Conservation (phyloP, 1,284 basidiomycete genomes). For the Heterobasidion annosum region DNA sequence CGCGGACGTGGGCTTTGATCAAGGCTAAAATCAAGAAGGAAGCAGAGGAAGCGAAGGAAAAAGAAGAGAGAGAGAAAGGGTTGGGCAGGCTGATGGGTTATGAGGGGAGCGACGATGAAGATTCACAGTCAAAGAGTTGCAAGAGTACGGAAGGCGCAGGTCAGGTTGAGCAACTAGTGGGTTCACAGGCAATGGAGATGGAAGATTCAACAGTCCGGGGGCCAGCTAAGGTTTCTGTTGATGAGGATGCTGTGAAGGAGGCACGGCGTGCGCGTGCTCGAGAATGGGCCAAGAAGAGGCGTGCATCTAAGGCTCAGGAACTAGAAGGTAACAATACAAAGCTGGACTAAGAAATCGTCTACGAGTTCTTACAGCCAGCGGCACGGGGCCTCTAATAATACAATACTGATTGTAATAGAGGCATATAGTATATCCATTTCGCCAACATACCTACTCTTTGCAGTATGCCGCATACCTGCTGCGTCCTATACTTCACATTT, state of each 20-base stretch:
- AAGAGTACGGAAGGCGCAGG: not conserved
- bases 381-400: too few species aligned
- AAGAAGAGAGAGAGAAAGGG: slow-evolving; percentile 16
- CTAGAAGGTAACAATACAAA: too few species aligned
- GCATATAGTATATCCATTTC: too few species aligned
- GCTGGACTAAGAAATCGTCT: too few species aligned
- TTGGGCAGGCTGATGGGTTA: slow-evolving; percentile 36
- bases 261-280: slow-evolving; percentile 3
- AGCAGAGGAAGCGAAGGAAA: slow-evolving; percentile 21
- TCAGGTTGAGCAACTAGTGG: not conserved
- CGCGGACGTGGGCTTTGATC: slow-evolving; percentile 45
- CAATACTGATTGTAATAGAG: too few species aligned
- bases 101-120: not conserved
- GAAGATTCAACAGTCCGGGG: not conserved
- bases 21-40: slow-evolving; percentile 34
- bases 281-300: slow-evolving; percentile 2
- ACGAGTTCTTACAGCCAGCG: too few species aligned
- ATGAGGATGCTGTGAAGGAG: not conserved
- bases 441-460: too few species aligned
- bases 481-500: too few species aligned
- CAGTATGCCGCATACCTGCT: too few species aligned
- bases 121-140: not conserved
- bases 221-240: not conserved
- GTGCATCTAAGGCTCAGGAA: not conserved
- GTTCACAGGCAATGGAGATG: not conserved